Base-by-base conservation (phyloP, 768 basidiomycete species). In the Jaapia argillacea region DNA sequence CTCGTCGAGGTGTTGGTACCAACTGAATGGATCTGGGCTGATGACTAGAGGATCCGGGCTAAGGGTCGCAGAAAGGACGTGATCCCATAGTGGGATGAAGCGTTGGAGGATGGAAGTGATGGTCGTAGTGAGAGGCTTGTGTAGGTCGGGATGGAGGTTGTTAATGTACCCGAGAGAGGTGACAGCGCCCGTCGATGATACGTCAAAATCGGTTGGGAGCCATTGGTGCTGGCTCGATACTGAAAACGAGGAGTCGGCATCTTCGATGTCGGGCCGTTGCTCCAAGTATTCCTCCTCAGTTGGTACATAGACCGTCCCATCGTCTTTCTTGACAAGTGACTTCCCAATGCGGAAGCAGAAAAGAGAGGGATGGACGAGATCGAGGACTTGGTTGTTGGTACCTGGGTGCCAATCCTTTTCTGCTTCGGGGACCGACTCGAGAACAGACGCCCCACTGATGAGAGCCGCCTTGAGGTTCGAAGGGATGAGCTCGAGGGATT, bases 371-470 rank as follows among this genome's bases (percentile, higher is more conserved):
- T 58, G 57, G 5, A 58, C 51, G 6, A 59, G 49, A 42, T 56
- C 53, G 24, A 59, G 54, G 3, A 58, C 58, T n/a, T 48, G 51
- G 14, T 48, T 23, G 40, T 59, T 44, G 5, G 51, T 4, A n/a
- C 46, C 42, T 13, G 57, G 57, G 38, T 58, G 57, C 58, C 58
- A 59, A 45, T 59, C 57, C 23, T 48, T 53, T 36, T 48, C 25
- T 0, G 43, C 50, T 5, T 52, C 53, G 0, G 52, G 47, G 2
- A 54, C 47, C 25, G 49, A 24, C 26, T 56, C 49, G 13, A 56
- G 47, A 7, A n/a, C n/a, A n/a, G 18, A 18, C 10, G 45, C 41
- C 37, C 10, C 20, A 10, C 7, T 22, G 10, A 38, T 12, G 7
- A 38, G 37, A 12, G 10, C 37, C 10, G 7, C 13, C 7, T 21